Evolutionary conservation across 2,329 filamentous ascomycete genomes (phyloP).

Genomic region (Botrytis squamosa): DNA sequence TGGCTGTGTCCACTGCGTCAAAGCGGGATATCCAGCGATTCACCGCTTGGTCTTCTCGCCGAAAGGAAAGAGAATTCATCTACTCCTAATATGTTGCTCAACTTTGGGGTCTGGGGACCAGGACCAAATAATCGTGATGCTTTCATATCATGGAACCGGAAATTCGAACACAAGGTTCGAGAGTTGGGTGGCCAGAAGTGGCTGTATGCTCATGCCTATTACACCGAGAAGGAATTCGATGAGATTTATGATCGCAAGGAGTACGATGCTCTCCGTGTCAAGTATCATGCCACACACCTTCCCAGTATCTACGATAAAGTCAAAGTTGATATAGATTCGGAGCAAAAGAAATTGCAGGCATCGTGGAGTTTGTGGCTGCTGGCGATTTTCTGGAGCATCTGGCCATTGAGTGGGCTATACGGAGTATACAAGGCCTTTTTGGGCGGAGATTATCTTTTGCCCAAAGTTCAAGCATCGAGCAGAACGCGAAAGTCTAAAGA

Average conservation of each 20-base stretch:
- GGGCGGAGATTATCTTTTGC: constrained; percentile 36
- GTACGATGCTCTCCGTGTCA: constrained; percentile 62
- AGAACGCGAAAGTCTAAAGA: neutral
- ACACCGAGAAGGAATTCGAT: constrained; percentile 69
- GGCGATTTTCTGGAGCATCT: constrained; percentile 36
- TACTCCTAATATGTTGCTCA: constrained; percentile 53
- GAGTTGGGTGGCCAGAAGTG: constrained; percentile 77
- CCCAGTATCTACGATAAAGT: constrained; percentile 74
- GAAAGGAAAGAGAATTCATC: constrained; percentile 25
- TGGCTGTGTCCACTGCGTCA: constrained; percentile 56
- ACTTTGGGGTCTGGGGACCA: constrained; percentile 76
- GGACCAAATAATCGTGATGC: constrained; percentile 53
- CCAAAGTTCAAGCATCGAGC: constrained; percentile 4
- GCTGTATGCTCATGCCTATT: constrained; percentile 84
- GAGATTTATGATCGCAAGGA: constrained; percentile 55
- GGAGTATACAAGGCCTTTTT: constrained; percentile 33
- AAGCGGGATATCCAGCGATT: constrained; percentile 26
- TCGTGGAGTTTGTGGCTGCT: constrained; percentile 17
- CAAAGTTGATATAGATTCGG: constrained; percentile 50
- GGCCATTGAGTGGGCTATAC: constrained; percentile 38
- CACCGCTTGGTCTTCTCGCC: constrained; percentile 23
- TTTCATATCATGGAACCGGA: constrained; percentile 68
- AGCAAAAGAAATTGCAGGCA: constrained; percentile 24
- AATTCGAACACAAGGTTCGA: constrained; percentile 66
- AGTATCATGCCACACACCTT: constrained; percentile 62